A percentile compares a stretch with the other conserved stretches of the same genome.
Conservation (phyloP, 768 basidiomycete species). For the Mycena maculata region DNA sequence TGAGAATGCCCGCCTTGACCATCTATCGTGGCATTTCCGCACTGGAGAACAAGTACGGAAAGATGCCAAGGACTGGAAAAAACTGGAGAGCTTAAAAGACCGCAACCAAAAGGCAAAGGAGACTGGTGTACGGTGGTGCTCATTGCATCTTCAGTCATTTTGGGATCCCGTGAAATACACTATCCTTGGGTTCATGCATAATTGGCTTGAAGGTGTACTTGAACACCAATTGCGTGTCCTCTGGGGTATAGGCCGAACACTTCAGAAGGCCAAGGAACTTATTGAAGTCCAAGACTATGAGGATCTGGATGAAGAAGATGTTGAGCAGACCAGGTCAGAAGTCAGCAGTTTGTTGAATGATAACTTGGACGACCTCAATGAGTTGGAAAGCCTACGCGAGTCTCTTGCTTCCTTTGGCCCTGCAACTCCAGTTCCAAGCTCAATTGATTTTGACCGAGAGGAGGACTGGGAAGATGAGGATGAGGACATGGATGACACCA, state of each 20-base stretch:
- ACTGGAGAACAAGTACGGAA: slow-evolving; percentile 26
- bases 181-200: slow-evolving; percentile 34
- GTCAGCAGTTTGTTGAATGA: background rate
- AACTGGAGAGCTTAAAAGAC: slow-evolving; percentile 12
- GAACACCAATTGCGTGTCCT: slow-evolving; percentile 22
- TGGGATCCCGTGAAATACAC: slow-evolving; percentile 33
- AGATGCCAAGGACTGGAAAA: slow-evolving; percentile 31
- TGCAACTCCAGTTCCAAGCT: slow-evolving; percentile 15
- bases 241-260: slow-evolving; percentile 32
- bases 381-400: slow-evolving; percentile 5
- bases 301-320: slow-evolving; percentile 4
- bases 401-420: background rate
- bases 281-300: slow-evolving; percentile 10
- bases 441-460: too few species aligned
- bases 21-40: slow-evolving; percentile 19
- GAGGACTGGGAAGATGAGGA: too few species aligned
- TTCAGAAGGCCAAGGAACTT: slow-evolving; percentile 3
- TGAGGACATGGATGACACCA: too few species aligned
- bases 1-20: slow-evolving; percentile 27
- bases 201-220: slow-evolving; percentile 34
- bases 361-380: background rate
- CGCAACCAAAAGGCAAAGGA: slow-evolving; percentile 14
- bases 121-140: slow-evolving; percentile 32
- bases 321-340: background rate
- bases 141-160: slow-evolving; percentile 30